Conservation (phyloP, 1,284 basidiomycete species). For the Veloboletus limbatus region DNA sequence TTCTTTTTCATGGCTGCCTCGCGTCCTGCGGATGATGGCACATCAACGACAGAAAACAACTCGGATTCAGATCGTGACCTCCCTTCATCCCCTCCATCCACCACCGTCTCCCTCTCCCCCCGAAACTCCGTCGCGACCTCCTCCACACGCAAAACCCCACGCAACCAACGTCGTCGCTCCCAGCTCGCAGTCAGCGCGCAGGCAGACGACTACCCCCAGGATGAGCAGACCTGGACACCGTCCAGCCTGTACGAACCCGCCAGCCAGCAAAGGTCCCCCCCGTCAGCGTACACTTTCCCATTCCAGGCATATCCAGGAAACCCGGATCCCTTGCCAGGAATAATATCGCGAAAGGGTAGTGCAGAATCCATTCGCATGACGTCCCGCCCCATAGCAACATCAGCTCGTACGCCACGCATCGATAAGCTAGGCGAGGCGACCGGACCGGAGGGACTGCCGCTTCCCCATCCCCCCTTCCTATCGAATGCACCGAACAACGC, state of each 20-base stretch:
- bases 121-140: constrained; percentile 16
- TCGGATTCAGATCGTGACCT: constrained; percentile 28
- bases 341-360: constrained; percentile 32
- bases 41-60: constrained; percentile 18
- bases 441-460: constrained; percentile 28
- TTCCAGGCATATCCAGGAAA: constrained; percentile 63
- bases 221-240: constrained; percentile 18
- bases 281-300: constrained; percentile 49
- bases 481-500: constrained; percentile 33
- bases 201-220: constrained; percentile 3
- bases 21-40: constrained; percentile 18
- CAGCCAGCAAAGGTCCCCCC: constrained; percentile 35
- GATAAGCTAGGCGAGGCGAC: constrained; percentile 24
- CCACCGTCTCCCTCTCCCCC: constrained; percentile 11
- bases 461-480: constrained; percentile 57
- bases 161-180: constrained; percentile 29
- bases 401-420: constrained; percentile 10
- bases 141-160: constrained; percentile 18
- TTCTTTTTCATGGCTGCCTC: constrained; percentile 29
- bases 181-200: constrained; percentile 24
- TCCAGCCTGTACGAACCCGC: constrained; percentile 8
- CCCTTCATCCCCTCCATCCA: constrained; percentile 7
- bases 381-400: constrained; percentile 15
- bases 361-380: constrained; percentile 36
- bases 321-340: constrained; percentile 52